A percentile compares a stretch with the other conserved stretches of the same genome.
These are phyloP conservation scores for Penicillium palitans DNA, from an alignment of 2,329 filamentous ascomycete genomes.

Conservation along the genomic window DNA sequence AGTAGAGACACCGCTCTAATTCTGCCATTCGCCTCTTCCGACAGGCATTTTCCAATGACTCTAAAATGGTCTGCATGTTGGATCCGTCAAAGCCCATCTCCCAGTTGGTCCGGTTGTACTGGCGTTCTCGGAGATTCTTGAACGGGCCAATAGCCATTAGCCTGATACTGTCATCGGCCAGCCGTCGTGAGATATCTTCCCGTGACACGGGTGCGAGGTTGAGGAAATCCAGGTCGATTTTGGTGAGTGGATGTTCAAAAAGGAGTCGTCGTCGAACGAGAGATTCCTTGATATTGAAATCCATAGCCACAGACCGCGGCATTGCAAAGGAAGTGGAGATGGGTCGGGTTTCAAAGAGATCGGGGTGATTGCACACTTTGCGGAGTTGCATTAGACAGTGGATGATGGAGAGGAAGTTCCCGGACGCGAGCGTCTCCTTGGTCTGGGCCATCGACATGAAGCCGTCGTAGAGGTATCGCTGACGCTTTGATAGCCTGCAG, in stretches of 20 bases:
- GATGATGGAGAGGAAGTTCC: conserved; percentile 97
- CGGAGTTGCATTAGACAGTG: conserved; percentile 97
- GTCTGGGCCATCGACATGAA: conserved; percentile 91
- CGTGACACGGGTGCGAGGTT: conserved; percentile 73
- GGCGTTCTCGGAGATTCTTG: conserved; percentile 69
- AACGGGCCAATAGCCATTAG: conserved; percentile 70
- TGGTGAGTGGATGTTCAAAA: conserved; percentile 61
- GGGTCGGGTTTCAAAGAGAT: conserved; percentile 91
- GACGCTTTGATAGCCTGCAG: conserved; percentile 90
- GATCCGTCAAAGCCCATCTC: conserved; percentile 64
- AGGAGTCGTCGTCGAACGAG: conserved; percentile 67
- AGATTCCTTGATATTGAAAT: conserved; percentile 71
- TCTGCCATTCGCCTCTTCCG: conserved; percentile 73
- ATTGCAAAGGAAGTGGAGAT: conserved; percentile 98
- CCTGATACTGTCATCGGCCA: conserved; percentile 58
- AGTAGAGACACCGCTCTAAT: conserved; percentile 75
- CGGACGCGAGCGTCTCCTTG: conserved; percentile 80
- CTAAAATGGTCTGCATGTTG: conserved; percentile 67
- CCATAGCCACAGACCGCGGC: conserved; percentile 71
- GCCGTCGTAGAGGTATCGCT: conserved; percentile 93
- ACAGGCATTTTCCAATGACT: conserved; percentile 69
- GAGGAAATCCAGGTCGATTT: conserved; percentile 72
- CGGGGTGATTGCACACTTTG: conserved; percentile 97
- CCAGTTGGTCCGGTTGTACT: conserved; percentile 58
- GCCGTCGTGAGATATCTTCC: conserved; percentile 61